Conservation (phyloP, 192 early-diverging fungal genomes). For the Mortierella hygrophila region DNA sequence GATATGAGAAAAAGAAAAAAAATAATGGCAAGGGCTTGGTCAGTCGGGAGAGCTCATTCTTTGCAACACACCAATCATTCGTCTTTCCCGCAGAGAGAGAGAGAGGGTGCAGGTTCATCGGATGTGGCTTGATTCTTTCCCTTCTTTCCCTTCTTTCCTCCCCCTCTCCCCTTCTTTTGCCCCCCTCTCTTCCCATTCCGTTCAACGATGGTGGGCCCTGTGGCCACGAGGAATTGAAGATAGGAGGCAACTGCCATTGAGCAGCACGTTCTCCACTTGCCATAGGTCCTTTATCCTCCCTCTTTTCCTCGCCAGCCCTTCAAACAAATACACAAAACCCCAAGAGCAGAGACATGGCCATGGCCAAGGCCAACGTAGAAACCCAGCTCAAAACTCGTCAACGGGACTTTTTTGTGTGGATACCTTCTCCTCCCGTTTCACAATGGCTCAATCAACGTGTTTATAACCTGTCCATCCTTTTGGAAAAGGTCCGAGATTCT, state of each 20-base stretch:
- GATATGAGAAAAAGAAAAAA: not conserved
- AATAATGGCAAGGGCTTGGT: not conserved
- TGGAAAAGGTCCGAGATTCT: not conserved
- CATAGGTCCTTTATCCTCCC: not conserved
- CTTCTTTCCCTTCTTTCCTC: slow-evolving; percentile 6
- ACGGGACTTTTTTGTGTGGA: not conserved
- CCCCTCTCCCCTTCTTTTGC: not conserved
- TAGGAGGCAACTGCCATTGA: slow-evolving; percentile 20
- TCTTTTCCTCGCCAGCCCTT: not conserved
- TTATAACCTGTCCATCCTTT: not conserved
- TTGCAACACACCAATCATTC: slow-evolving; percentile 9
- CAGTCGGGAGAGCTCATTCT: not conserved
- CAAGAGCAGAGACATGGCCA: too few relatives aligned
- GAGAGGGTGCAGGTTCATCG: not conserved
- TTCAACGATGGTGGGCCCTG: slow-evolving; percentile 15
- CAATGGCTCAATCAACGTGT: not conserved
- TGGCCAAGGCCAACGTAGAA: not conserved
- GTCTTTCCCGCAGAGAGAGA: slow-evolving; percentile 10
- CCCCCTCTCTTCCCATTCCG: slow-evolving; percentile 14
- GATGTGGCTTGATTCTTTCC: not conserved
- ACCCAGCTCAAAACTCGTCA: not conserved
- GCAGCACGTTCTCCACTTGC: slow-evolving; percentile 4
- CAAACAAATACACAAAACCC: not conserved
- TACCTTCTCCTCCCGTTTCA: slow-evolving; percentile 1
- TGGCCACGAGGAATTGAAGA: slow-evolving; percentile 14